These are phyloP conservation scores for Vitrella brassicaformis DNA, from an alignment of 73 alveolate species.

Conservation along the genomic window DNA sequence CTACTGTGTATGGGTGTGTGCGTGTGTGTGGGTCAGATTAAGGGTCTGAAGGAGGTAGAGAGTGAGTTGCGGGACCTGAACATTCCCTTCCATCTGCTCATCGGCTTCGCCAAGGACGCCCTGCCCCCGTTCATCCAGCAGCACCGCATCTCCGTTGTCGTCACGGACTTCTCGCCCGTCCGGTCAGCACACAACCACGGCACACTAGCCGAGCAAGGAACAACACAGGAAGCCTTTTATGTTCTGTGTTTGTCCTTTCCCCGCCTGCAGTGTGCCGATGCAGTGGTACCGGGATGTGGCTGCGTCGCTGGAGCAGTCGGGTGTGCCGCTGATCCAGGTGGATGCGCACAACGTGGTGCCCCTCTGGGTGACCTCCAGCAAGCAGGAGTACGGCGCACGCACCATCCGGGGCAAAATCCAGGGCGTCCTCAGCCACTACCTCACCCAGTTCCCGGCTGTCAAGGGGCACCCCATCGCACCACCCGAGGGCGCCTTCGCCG, in stretches of 20 bases:
- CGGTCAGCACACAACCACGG: neutral
- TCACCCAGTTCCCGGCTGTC: conserved; percentile 13
- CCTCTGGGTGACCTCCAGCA: conserved; percentile 12
- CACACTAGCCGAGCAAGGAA: too few relatives aligned
- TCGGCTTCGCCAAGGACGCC: neutral
- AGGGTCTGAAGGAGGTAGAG: conserved; percentile 16
- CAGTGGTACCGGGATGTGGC: conserved; percentile 24
- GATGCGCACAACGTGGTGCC: conserved; percentile 33
- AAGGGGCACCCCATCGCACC: conserved; percentile 9
- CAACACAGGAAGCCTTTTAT: too few relatives aligned
- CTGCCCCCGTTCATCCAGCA: neutral
- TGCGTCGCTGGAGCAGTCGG: neutral
- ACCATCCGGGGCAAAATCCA: conserved; percentile 19
- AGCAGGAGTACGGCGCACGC: conserved; percentile 1
- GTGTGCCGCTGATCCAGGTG: conserved; percentile 2
- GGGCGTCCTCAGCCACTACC: neutral
- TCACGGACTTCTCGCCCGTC: neutral
- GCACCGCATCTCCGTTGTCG: neutral
- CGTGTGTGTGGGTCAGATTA: too few relatives aligned
- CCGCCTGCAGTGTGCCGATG: conserved; percentile 7
- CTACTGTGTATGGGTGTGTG: too few relatives aligned
- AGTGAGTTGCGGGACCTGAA: neutral
- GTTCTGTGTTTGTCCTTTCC: too few relatives aligned
- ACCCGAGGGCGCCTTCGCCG: conserved; percentile 10
- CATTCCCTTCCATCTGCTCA: neutral